Base-by-base conservation (phyloP, 1,284 basidiomycete genomes). In the Malassezia japonica region DNA sequence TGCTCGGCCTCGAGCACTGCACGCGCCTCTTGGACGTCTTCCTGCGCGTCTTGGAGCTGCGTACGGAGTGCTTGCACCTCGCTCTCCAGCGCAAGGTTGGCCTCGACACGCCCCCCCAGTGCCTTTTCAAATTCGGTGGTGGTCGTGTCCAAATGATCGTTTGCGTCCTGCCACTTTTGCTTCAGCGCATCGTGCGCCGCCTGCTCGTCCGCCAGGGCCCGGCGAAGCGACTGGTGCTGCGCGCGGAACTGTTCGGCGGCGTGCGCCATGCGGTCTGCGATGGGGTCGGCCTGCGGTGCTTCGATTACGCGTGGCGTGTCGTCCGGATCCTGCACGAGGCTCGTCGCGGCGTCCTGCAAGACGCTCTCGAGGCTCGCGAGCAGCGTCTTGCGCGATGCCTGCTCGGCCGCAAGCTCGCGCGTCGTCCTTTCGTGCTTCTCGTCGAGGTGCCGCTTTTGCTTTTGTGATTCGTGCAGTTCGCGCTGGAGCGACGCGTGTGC, bases 1-100 rank as follows among this genome's bases (percentile, higher is more conserved):
- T 29, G 46, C 38, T 48, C 28, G 15, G 8, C 10, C 12, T 39
- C 31, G 28, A 38, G 46, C n/a, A n/a, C n/a, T n/a, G n/a, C n/a
- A n/a, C n/a, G n/a, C 4, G 46, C 46, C 13, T 31, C 27, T 13
- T 16, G 15, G 29, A 48, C 13, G 16, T 36, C 27, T 9, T 7
- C 31, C 16, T 24, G 29, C 24, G 21, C 13, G 3, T 18, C 32
- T 9, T 20, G n/a, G n/a, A n/a, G n/a, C n/a, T n/a, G n/a, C n/a
- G n/a, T n/a, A n/a, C n/a, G 39, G 18, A 16, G 23, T 15, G 32
- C 43, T 12, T 13, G 12, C 40, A 42, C 20, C 40, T 42, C 40
- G 7, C 7, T 3, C 18, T 28, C 40, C 8, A 42, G 40, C 5
- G 25, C 27, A 7, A 15, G 23, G 28, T 40, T 8, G 23, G 40